Base-by-base conservation (phyloP, 331 rosid species). In the Acacia pycnantha region DNA sequence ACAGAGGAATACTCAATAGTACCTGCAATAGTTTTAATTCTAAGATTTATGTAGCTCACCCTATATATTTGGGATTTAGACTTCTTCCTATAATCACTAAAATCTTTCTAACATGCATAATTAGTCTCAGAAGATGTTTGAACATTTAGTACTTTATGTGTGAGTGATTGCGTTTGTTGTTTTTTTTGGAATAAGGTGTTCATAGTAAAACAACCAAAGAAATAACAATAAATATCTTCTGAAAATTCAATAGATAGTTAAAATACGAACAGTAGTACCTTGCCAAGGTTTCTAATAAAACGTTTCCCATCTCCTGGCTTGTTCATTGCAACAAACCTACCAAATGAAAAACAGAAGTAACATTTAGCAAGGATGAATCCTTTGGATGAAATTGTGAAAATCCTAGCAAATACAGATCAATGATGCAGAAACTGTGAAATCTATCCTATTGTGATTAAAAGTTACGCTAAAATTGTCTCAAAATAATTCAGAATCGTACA, bases 271-370 rank as follows among this genome's bases (percentile, higher is more conserved):
- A 78, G 40, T 88, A 92, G 33, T 89, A 92, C 97, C 97, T 92
- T 92, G 51, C 86, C 92, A 18, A 92, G 95, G 21, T 40, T 40
- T 70, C 90, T 89, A 26, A 92, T 70, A 84, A 92, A 92, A 70
- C 86, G 82, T 81, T 90, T 90, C 53, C 95, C 95, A 0, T 91
- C 93, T 46, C 86, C 83, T 1, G 95, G 91, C 68, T 89, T 86
- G 91, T 90, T 86, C 50, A 86, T 21, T 33, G 37, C 86, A 58
- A 90, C 92, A 59, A 91, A 92, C 31, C 97, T 92, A 83, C 77
- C 70, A 67, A 70, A 72, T 73, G 33, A 50, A 67, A 73, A 12
- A 19, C 35, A 59, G 18, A 61, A 44, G 41, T 43, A 76, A 48
- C 50, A 47, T 7, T 29, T 29, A 64, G 70, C 11, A 29, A 61